Evolutionary conservation across 441 rosid genomes (phyloP).

Genomic region (Flueggea neowawraea): DNA sequence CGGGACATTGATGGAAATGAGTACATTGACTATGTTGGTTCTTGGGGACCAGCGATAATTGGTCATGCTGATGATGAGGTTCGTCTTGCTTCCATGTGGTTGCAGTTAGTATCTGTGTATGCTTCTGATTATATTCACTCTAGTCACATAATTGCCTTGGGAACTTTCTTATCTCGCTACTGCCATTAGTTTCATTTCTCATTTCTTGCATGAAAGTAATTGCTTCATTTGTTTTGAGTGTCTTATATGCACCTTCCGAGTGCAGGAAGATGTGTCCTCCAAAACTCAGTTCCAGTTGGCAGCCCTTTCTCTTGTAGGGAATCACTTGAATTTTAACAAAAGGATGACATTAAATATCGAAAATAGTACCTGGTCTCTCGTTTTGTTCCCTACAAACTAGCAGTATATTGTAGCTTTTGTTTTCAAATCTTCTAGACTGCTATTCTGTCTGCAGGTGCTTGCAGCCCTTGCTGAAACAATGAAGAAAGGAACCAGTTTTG

Average conservation of each 20-base stretch:
- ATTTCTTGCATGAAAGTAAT: not conserved
- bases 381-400: no score
- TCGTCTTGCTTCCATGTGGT: conserved; percentile 12
- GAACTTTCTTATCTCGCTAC: not conserved
- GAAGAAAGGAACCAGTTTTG: conserved; percentile 99
- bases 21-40: conserved; percentile 85
- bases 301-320: no score
- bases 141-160: no score
- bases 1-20: conserved; percentile 98
- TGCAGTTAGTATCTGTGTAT: not conserved
- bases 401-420: not conserved
- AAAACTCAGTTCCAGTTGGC: no score
- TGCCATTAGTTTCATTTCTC: not conserved
- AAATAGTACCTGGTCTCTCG: not conserved
- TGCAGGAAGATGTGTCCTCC: no score
- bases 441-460: conserved; percentile 50
- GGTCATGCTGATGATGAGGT: conserved; percentile 98
- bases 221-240: no score
- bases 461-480: conserved; percentile 85
- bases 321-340: no score
- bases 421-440: conserved; percentile 3
- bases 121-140: not conserved
- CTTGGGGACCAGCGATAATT: conserved; percentile 98
- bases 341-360: no score
- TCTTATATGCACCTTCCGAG: no score